Conservation (phyloP, 2,329 filamentous ascomycete genomes). For the Nigrospora osmanthi region DNA sequence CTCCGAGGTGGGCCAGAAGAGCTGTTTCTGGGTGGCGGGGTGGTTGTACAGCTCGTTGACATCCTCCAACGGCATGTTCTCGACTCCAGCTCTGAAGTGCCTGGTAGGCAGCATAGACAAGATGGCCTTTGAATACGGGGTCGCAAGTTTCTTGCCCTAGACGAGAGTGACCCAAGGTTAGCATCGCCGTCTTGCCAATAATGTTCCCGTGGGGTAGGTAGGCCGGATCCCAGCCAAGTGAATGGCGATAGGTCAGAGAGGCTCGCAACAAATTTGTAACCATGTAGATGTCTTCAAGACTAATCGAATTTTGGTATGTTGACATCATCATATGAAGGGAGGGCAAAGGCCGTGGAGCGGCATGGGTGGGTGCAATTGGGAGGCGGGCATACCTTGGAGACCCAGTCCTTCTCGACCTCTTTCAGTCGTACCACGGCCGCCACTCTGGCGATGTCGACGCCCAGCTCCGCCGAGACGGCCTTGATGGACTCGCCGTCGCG, state of each 20-base stretch:
- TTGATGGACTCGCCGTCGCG: slow-evolving; percentile 61
- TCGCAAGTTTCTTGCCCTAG: slow-evolving; percentile 70
- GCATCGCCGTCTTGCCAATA: slow-evolving; percentile 4
- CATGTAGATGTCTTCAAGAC: slow-evolving; percentile 97
- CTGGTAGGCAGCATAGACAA: slow-evolving; percentile 73
- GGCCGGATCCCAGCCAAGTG: no score
- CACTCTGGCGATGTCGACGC: slow-evolving; percentile 75
- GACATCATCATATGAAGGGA: slow-evolving; percentile 43
- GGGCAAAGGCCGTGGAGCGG: slow-evolving; percentile 1
- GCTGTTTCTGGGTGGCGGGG: slow-evolving; percentile 51
- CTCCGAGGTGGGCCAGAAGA: slow-evolving; percentile 58
- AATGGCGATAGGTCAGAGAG: slow-evolving; percentile 51
- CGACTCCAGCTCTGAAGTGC: slow-evolving; percentile 43
- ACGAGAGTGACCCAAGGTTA: slow-evolving; percentile 4
- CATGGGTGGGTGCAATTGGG: not conserved
- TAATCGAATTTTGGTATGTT: slow-evolving; percentile 86
- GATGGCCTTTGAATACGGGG: slow-evolving; percentile 69
- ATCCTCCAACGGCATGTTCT: slow-evolving; percentile 42
- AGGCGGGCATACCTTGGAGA: slow-evolving; percentile 56
- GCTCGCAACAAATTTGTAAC: slow-evolving; percentile 74
- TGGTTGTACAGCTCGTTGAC: slow-evolving; percentile 61
- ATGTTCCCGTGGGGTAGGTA: slow-evolving; percentile 4
- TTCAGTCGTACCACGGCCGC: slow-evolving; percentile 81
- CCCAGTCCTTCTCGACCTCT: slow-evolving; percentile 75
- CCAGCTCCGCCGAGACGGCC: slow-evolving; percentile 67